Conservation (phyloP, 257 asterid species). For the Solanum ossicruentum region DNA sequence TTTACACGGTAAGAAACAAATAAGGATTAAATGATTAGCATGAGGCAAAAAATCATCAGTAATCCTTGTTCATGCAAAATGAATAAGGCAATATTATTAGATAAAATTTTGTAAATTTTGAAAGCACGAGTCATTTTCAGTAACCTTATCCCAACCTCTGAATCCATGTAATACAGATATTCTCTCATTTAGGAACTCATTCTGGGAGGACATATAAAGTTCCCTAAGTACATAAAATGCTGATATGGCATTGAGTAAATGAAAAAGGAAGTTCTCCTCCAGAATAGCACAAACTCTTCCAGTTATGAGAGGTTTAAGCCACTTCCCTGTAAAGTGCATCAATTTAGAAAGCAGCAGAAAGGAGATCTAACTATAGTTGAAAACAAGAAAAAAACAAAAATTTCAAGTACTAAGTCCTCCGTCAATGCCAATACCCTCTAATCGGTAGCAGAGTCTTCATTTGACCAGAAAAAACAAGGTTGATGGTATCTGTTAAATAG, state of each 20-base stretch:
- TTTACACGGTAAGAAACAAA: neutral
- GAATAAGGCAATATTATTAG: neutral
- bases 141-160: neutral
- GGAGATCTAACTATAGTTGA: neutral
- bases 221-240: neutral
- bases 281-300: neutral
- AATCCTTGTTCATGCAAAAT: neutral
- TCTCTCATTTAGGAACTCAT: neutral
- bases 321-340: neutral
- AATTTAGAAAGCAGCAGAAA: neutral
- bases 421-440: neutral
- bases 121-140: neutral
- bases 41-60: neutral
- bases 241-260: neutral
- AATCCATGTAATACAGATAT: neutral
- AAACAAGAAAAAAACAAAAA: neutral
- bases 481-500: neutral
- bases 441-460: neutral
- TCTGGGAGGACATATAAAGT: neutral
- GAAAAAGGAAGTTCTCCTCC: neutral
- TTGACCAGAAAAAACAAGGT: neutral
- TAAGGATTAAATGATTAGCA: neutral
- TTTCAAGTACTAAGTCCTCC: neutral
- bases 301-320: neutral
- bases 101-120: neutral